Base-by-base conservation (phyloP, 257 asterid genomes). In the Rauvolfia tetraphylla region DNA sequence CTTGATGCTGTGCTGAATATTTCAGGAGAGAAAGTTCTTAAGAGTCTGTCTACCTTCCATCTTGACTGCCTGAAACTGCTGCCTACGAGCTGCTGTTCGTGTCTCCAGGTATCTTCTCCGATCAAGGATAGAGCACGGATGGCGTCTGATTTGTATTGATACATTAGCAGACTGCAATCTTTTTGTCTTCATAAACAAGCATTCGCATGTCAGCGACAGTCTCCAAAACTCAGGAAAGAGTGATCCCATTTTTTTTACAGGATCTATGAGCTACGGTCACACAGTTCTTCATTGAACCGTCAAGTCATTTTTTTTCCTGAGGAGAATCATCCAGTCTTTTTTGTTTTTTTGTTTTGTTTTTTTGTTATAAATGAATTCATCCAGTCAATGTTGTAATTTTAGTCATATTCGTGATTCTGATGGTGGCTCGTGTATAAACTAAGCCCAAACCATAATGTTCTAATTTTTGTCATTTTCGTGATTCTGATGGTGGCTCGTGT, bases 1-100 rank as follows among this genome's bases (percentile, higher is more conserved):
- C 7, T 31, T 15, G 34, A 5, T 3, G 48, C 20, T 31, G 22
- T 68, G 34, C 25, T 33, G 31, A 73, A 58, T 57, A 13, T 78
- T 71, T 73, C 81, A 71, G 81, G 66, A 46, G 27, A 18, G 29
- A 59, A 33, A 34, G 66, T 77, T 34, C 2, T 29, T 22, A 34
- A 44, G 31, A 46, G 14, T 46, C 51, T 46, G 57, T 13, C 57
- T 51, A 15, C 3, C 57, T 62, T 12, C 15, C 4, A 7, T 3
- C 63, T 57, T 25, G 25, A n/a, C 4, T 22, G 59, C 18, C 59
- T 53, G 59, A 53, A 53, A 53, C 6, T 22, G 59, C 59, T 4
- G 27, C 4, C 25, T 7, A 53, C 1, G 13, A 22, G 10, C 14
- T 56, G 13, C 63, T n/a, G 31, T 56, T 23, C 11, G 31, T 23